Percentiles rank a stretch among this genome's conserved stretches.
Conservation (phyloP, 2,329 filamentous ascomycete species). For the Phaeosphaeriaceae sp. region DNA sequence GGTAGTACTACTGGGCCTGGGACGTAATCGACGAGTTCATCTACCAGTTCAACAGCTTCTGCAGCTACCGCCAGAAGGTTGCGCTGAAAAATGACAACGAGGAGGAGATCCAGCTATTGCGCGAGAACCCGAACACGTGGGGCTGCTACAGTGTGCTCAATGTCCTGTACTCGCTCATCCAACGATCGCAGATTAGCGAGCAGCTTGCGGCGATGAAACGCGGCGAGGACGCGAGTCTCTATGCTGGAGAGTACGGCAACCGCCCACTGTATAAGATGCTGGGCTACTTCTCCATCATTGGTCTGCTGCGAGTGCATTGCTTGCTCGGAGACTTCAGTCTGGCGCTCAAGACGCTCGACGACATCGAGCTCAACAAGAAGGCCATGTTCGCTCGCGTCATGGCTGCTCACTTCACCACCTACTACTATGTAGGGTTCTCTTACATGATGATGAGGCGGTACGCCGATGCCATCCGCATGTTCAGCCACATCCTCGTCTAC, state of each 20-base stretch:
- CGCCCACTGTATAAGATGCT: slow-evolving; percentile 97
- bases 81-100: slow-evolving; percentile 84
- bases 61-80: slow-evolving; percentile 91
- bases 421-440: slow-evolving; percentile 99
- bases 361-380: slow-evolving; percentile 99
- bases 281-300: slow-evolving; percentile 99
- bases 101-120: slow-evolving; percentile 89
- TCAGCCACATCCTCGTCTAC: slow-evolving; percentile 99
- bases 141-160: slow-evolving; percentile 99
- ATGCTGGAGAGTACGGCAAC: slow-evolving; percentile 93
- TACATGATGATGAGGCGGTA: slow-evolving; percentile 99
- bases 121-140: slow-evolving; percentile 98
- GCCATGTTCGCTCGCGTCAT: slow-evolving; percentile 99
- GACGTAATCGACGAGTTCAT: slow-evolving; percentile 99
- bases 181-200: slow-evolving; percentile 97
- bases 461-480: slow-evolving; percentile 98
- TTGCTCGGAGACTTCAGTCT: slow-evolving; percentile 97
- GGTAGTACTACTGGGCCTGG: slow-evolving; percentile 98
- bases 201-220: slow-evolving; percentile 94
- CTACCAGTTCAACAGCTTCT: slow-evolving; percentile 99
- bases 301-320: slow-evolving; percentile 93
- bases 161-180: slow-evolving; percentile 98
- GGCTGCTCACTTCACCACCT: slow-evolving; percentile 99
- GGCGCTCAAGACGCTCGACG: slow-evolving; percentile 97
- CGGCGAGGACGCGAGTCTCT: slow-evolving; percentile 84